phyloP scores from a whole-genome alignment of 192 early-diverging fungal species.

The Thamnidium elegans region DNA sequence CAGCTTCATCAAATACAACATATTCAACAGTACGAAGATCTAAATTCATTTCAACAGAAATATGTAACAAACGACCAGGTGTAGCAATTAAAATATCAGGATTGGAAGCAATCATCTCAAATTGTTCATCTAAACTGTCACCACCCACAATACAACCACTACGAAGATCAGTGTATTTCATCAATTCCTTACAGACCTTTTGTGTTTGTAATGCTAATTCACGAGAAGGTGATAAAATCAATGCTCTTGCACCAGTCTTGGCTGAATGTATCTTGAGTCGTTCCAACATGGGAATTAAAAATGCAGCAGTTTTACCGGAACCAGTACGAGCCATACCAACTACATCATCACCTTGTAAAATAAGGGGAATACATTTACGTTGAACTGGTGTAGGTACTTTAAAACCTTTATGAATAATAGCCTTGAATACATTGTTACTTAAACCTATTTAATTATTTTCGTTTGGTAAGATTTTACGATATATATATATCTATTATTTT shows the following conservation, averaged over 20 bases:
- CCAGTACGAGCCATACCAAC: constrained; percentile 99
- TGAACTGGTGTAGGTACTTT: constrained; percentile 99
- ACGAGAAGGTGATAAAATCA: constrained; percentile 91
- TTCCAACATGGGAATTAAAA: constrained; percentile 85
- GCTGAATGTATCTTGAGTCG: constrained; percentile 84
- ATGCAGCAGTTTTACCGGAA: constrained; percentile 90
- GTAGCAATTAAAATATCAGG: constrained; percentile 91
- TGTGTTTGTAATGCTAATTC: constrained; percentile 96
- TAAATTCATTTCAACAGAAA: constrained; percentile 88
- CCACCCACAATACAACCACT: constrained; percentile 91
- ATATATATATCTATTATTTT: background rate
- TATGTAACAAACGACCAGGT: constrained; percentile 79
- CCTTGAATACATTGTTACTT: constrained; percentile 77
- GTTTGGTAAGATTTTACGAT: background rate
- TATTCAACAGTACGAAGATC: constrained; percentile 89
- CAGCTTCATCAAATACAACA: constrained; percentile 99
- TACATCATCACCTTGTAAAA: constrained; percentile 89
- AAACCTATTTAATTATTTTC: constrained; percentile 50
- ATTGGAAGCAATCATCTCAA: constrained; percentile 86
- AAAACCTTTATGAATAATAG: constrained; percentile 90
- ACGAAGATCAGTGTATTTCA: constrained; percentile 91
- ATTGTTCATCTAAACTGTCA: constrained; percentile 96
- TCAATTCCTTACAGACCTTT: constrained; percentile 89
- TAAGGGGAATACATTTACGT: constrained; percentile 89
- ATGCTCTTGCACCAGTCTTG: constrained; percentile 75